Conservation (phyloP, 192 early-diverging fungal species). For the Linnemannia schmuckeri region DNA sequence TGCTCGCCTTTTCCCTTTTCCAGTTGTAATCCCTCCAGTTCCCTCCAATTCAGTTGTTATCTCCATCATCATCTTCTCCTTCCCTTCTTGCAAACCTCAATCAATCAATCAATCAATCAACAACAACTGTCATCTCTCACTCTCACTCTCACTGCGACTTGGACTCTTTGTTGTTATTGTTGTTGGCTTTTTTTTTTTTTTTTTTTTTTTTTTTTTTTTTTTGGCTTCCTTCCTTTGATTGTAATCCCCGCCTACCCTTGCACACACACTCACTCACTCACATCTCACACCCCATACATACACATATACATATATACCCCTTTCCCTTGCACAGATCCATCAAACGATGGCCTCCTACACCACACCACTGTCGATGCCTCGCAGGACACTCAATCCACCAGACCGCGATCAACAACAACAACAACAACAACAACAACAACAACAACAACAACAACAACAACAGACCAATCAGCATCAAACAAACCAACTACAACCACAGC, state of each 20-base stretch:
- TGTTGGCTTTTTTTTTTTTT: background rate
- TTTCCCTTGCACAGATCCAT: background rate
- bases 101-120: background rate
- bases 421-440: background rate
- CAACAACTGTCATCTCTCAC: background rate
- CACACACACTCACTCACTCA: background rate
- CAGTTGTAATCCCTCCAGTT: too few relatives aligned
- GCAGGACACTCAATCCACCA: background rate
- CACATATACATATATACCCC: background rate
- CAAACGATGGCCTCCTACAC: constrained; percentile 8
- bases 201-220: background rate
- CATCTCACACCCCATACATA: background rate
- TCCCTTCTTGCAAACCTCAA: background rate
- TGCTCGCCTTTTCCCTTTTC: background rate
- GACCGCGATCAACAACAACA: constrained; percentile 6
- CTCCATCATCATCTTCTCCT: background rate
- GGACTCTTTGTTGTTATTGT: too few relatives aligned
- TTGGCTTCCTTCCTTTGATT: background rate
- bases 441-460: constrained; percentile 10
- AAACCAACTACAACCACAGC: background rate
- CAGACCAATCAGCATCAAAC: background rate
- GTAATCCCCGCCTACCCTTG: background rate
- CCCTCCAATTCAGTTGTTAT: background rate
- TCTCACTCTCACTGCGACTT: background rate
- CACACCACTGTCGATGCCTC: constrained; percentile 12